Evolutionary conservation across 2,329 filamentous ascomycete genomes (phyloP).

Genomic region (Blastomyces silverae): DNA sequence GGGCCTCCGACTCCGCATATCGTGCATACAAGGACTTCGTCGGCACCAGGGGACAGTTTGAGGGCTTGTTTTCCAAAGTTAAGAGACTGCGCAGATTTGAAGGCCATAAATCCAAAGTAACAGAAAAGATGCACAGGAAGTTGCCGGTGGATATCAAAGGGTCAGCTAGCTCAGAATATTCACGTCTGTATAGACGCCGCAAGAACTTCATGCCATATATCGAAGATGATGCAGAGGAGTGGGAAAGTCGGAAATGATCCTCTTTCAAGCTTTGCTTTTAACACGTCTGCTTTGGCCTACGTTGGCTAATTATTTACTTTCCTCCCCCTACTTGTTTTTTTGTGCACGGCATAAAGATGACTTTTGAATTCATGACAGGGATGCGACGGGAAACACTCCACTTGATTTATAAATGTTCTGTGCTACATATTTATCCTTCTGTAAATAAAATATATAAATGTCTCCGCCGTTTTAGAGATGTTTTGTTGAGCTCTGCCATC

Average conservation of each 20-base stretch:
- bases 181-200: neutral
- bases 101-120: neutral
- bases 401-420: neutral
- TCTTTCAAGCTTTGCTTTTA: neutral
- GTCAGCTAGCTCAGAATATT: conserved; percentile 5
- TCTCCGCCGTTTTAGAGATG: neutral
- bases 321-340: too few species aligned
- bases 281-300: neutral
- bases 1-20: conserved; percentile 19
- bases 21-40: conserved; percentile 19
- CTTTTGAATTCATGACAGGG: neutral
- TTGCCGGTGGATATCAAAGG: neutral
- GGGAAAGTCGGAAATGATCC: neutral
- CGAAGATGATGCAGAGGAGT: conserved; percentile 1
- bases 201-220: conserved; percentile 8
- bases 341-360: neutral
- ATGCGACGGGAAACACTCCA: neutral
- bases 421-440: neutral
- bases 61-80: conserved; percentile 12
- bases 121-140: conserved; percentile 7
- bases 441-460: neutral
- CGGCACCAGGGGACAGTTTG: conserved; percentile 9
- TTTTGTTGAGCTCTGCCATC: neutral
- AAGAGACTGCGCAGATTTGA: conserved; percentile 5
- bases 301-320: neutral